Evolutionary conservation across 2,329 filamentous ascomycete genomes (phyloP), one percentile per base, ranked within the genome.

Genomic region (Eutypa lata): DNA sequence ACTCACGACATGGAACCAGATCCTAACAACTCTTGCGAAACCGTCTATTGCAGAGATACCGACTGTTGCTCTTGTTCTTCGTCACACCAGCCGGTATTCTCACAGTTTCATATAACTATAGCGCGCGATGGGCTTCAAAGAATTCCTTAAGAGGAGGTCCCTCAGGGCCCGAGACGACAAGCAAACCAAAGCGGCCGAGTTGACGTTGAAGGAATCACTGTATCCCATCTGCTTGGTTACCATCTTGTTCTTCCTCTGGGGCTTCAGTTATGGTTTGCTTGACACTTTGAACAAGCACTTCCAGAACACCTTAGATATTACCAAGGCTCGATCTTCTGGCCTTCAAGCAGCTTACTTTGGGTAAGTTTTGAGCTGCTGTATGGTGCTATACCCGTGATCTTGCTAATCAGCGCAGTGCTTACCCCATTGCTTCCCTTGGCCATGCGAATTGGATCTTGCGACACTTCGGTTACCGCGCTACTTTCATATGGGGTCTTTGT

Each of bases 211-310:
- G 49, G 77, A 88, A 62, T 90, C 86, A 13, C 75, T 90, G 50
- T 80, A 81, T 59, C 88, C 87, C 3, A 77, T 90, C 45, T 73
- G 75, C 51, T 76, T 91, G 4, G 87, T 90, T 49, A 87, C 83
- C 0, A 72, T 84, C 47, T 69, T 87, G 1, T 87, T 86, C 71
- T 86, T 87, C 65, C 76, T 87, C 21, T 86, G 82, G 82, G 80
- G 81, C 24, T 82, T 82, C 66, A 74, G 72, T 21, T 83, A 82
- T 64, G 80, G 79, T 28, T 73, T 83, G 18, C 73, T 84, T 43
- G 80, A 84, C 57, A 81, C 78, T 3, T 52, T 69, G 49, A 69
- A 69, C 54, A 68, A 69, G 64, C 80, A 83, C 63, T 83, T 84
- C 65, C 81, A 84, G 57, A 78, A 76, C 48, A 78, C 78, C 2